A percentile compares a stretch with the other conserved stretches of the same genome.
Evolutionary conservation across 331 rosid genomes (phyloP).

Genomic region (Malus hybrid): DNA sequence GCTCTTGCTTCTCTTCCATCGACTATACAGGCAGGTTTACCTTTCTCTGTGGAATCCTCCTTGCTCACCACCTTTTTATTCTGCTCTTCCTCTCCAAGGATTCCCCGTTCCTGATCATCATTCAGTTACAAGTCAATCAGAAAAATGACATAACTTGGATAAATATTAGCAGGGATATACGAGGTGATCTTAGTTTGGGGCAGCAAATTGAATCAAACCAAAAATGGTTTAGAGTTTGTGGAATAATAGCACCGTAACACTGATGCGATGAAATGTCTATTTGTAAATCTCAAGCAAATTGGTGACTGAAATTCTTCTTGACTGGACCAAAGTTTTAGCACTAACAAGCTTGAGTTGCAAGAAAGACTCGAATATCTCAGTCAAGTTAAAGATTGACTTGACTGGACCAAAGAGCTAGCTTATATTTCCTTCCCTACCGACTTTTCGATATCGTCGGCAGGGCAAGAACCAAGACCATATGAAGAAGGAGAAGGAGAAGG

Average conservation of each 20-base stretch:
- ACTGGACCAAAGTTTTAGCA: no score
- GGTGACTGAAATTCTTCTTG: no score
- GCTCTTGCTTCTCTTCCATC: slow-evolving; percentile 67
- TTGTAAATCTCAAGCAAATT: background rate
- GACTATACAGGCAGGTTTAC: slow-evolving; percentile 25
- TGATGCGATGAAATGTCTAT: no score
- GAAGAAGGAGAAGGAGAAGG: background rate
- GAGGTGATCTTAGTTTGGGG: background rate
- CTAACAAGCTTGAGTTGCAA: background rate
- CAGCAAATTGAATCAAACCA: background rate
- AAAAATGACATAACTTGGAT: background rate
- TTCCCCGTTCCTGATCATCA: slow-evolving; percentile 57
- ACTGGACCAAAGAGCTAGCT: background rate
- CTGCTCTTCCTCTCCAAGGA: slow-evolving; percentile 41
- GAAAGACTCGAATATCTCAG: background rate
- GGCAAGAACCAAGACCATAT: background rate
- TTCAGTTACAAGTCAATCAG: background rate
- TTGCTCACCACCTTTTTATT: slow-evolving; percentile 35
- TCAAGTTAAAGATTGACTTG: background rate
- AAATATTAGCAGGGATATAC: background rate
- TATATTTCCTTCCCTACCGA: background rate
- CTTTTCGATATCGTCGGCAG: background rate
- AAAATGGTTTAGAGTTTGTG: background rate
- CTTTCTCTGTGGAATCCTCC: slow-evolving; percentile 31
- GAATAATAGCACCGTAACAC: no score